Conservation (phyloP, 1,139 yeast genomes). For the Lodderomyces theae region DNA sequence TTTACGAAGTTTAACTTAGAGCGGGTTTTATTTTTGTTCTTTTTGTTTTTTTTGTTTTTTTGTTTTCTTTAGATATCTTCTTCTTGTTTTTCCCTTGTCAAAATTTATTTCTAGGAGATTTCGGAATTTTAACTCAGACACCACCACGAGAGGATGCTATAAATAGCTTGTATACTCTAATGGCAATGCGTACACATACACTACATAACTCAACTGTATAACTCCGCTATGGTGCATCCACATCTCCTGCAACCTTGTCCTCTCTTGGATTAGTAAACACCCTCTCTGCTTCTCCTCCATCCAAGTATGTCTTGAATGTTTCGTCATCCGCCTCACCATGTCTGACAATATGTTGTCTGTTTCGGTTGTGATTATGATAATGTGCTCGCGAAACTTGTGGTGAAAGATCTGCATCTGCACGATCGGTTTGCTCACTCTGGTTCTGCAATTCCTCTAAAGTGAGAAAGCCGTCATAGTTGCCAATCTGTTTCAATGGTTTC, state of each 20-base stretch:
- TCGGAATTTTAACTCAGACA: no score
- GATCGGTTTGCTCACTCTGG: conserved; percentile 25
- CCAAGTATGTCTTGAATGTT: conserved; percentile 4
- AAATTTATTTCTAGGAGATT: no score
- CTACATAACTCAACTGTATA: not conserved
- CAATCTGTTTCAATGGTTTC: conserved; percentile 46
- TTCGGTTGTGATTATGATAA: conserved; percentile 4
- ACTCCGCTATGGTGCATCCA: conserved; percentile 5
- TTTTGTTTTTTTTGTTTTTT: no score
- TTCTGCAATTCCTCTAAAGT: conserved; percentile 40
- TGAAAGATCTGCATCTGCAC: conserved; percentile 11
- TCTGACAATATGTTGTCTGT: conserved; percentile 1
- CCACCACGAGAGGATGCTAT: no score
- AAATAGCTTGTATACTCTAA: no score
- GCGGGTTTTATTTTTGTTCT: no score
- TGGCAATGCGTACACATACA: no score
- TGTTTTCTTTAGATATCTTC: no score
- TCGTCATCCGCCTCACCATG: conserved; percentile 6
- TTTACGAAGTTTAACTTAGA: no score
- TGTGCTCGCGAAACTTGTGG: conserved; percentile 23
- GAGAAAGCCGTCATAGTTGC: conserved; percentile 38
- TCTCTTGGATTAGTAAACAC: conserved; percentile 2
- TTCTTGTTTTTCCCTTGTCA: no score
- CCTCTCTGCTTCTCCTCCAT: not conserved
- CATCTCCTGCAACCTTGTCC: conserved; percentile 8